Percentiles rank a stretch among this genome's conserved stretches.
Conservation (phyloP, 2,329 filamentous ascomycete genomes). For the Volutella citrinella region DNA sequence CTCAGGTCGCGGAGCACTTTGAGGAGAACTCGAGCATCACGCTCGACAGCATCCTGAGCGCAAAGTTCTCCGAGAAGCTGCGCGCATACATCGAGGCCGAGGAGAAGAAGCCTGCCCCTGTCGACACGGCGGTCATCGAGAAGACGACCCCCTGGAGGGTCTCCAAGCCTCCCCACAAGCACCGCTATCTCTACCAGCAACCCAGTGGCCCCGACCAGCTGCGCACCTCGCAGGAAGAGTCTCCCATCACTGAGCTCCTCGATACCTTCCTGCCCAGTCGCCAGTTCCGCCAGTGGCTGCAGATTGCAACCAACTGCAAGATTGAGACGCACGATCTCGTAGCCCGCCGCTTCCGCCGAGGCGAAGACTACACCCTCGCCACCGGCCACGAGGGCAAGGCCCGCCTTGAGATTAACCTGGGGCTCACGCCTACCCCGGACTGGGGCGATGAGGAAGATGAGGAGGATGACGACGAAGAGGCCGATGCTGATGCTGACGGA, state of each 20-base stretch:
- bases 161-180: slow-evolving; percentile 89
- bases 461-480: slow-evolving; percentile 40
- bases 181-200: slow-evolving; percentile 83
- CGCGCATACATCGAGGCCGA: slow-evolving; percentile 66
- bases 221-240: slow-evolving; percentile 39
- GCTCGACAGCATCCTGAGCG: slow-evolving; percentile 72
- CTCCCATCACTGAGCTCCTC: slow-evolving; percentile 72
- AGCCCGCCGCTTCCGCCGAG: slow-evolving; percentile 83
- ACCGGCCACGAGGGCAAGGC: slow-evolving; percentile 77
- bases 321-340: slow-evolving; percentile 73
- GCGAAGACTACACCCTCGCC: slow-evolving; percentile 88
- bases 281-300: slow-evolving; percentile 87
- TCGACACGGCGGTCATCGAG: slow-evolving; percentile 54
- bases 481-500: slow-evolving; percentile 28
- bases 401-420: slow-evolving; percentile 81
- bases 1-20: slow-evolving; percentile 78
- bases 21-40: slow-evolving; percentile 80
- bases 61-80: slow-evolving; percentile 73
- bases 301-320: slow-evolving; percentile 72
- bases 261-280: slow-evolving; percentile 79
- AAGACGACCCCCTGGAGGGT: slow-evolving; percentile 65
- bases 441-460: slow-evolving; percentile 72
- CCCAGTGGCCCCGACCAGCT: slow-evolving; percentile 38
- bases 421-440: slow-evolving; percentile 78
- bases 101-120: slow-evolving; percentile 49